Evolutionary conservation across 192 early-diverging fungal species (phyloP).

Genomic region (Helicostylum pulchrum): DNA sequence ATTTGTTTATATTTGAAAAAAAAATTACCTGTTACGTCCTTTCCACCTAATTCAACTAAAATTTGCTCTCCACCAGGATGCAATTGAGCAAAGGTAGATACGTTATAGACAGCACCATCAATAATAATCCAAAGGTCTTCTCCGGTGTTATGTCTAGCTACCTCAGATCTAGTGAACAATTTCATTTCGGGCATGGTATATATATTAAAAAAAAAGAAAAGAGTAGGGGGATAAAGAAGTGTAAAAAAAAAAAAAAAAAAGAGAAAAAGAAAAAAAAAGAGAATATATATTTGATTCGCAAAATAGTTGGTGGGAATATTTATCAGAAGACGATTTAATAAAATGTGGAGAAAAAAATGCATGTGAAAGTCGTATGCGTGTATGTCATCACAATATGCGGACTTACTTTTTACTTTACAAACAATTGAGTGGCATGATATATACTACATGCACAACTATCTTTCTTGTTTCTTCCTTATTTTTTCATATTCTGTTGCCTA

Average conservation of each 20-base stretch:
- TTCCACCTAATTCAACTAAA: conserved; percentile 72
- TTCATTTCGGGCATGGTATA: conserved; percentile 24
- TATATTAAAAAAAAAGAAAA: background rate
- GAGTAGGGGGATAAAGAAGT: background rate
- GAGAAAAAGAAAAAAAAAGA: background rate
- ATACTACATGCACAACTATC: background rate
- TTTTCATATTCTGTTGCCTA: too few species aligned
- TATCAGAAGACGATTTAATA: background rate
- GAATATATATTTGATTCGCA: background rate
- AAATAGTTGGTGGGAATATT: conserved; percentile 1
- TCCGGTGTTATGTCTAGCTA: conserved; percentile 33
- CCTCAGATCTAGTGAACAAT: conserved; percentile 32
- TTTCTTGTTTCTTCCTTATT: background rate
- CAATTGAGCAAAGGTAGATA: conserved; percentile 50
- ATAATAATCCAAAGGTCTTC: conserved; percentile 57
- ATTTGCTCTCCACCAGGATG: conserved; percentile 57
- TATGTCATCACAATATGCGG: background rate
- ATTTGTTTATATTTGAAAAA: background rate
- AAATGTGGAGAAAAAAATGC: conserved; percentile 3
- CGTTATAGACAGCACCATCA: conserved; percentile 54
- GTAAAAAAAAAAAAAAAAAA: background rate
- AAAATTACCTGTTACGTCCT: conserved; percentile 59
- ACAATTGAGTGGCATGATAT: background rate
- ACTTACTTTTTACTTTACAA: background rate
- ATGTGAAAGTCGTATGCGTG: conserved; percentile 10